phyloP scores from a whole-genome alignment of 371 early-diverging fungal species.

The Synchytrium microbalum region DNA sequence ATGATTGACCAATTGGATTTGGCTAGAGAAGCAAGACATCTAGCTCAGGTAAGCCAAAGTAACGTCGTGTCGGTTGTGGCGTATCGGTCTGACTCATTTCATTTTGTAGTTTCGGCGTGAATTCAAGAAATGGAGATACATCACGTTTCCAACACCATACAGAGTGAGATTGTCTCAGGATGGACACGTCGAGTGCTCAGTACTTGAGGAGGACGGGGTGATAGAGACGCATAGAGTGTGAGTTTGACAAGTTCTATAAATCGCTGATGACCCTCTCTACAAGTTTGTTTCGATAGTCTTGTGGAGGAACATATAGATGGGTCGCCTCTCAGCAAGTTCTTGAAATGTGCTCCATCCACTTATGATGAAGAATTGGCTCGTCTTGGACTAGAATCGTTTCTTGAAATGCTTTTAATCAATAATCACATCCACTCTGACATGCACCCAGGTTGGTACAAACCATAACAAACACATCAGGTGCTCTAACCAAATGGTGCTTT shows the following conservation, averaged over 20 bases:
- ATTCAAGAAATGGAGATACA: conserved; percentile 6
- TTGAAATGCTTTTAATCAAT: conserved; percentile 79
- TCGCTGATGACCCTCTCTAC: too few species aligned
- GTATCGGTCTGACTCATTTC: conserved; percentile 41
- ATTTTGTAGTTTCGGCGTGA: background rate
- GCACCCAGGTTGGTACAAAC: conserved; percentile 50
- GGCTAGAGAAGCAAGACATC: conserved; percentile 69
- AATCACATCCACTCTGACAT: conserved; percentile 92
- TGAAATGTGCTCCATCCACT: conserved; percentile 39
- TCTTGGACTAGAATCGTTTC: conserved; percentile 60
- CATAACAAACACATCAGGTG: background rate
- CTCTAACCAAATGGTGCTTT: background rate
- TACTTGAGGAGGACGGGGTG: too few species aligned
- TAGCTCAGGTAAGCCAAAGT: too few species aligned
- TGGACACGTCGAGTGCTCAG: too few species aligned
- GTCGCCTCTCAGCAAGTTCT: conserved; percentile 63
- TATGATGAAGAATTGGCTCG: conserved; percentile 67
- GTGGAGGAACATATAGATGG: conserved; percentile 78
- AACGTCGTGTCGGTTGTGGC: conserved; percentile 57
- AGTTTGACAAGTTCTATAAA: too few species aligned
- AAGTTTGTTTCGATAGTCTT: conserved; percentile 38
- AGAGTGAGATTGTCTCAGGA: conserved; percentile 1
- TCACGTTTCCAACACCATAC: conserved; percentile 68
- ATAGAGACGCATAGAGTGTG: too few species aligned
- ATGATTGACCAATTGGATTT: conserved; percentile 88